phyloP scores from a whole-genome alignment of 805 yeast genomes.

The Aciculoconidium aculeatum region DNA sequence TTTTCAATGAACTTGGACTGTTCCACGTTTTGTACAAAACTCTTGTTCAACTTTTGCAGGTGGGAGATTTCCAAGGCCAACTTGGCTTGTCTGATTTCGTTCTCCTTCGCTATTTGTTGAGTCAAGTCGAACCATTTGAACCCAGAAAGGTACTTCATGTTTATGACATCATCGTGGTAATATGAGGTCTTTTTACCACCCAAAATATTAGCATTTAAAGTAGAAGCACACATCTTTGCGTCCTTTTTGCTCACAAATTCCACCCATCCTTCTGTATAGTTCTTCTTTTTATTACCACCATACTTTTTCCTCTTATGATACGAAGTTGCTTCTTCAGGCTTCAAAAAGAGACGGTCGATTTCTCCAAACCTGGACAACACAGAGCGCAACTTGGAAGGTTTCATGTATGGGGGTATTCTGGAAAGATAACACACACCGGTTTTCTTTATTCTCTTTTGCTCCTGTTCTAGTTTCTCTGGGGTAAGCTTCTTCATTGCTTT shows the following conservation, averaged over 20 bases:
- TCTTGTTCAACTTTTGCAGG: slow-evolving; percentile 80
- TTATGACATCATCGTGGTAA: slow-evolving; percentile 91
- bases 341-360: slow-evolving; percentile 78
- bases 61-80: slow-evolving; percentile 84
- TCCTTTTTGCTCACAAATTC: slow-evolving; percentile 79
- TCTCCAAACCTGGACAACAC: slow-evolving; percentile 77
- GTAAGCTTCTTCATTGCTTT: slow-evolving; percentile 49
- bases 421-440: slow-evolving; percentile 95
- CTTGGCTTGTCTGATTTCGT: slow-evolving; percentile 82
- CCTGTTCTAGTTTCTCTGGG: slow-evolving; percentile 49
- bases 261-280: slow-evolving; percentile 95
- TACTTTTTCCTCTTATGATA: slow-evolving; percentile 65
- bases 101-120: slow-evolving; percentile 86
- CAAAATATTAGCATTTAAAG: slow-evolving; percentile 80
- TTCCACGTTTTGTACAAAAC: slow-evolving; percentile 79
- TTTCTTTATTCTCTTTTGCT: slow-evolving; percentile 50
- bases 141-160: slow-evolving; percentile 80
- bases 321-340: slow-evolving; percentile 71
- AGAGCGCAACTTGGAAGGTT: slow-evolving; percentile 84
- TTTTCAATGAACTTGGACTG: slow-evolving; percentile 73
- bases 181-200: slow-evolving; percentile 92
- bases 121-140: slow-evolving; percentile 96
- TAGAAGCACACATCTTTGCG: slow-evolving; percentile 81
- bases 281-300: slow-evolving; percentile 89
- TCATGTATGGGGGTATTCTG: slow-evolving; percentile 93